These are phyloP conservation scores for Chrysosporium queenslandicum DNA, from an alignment of 2,329 filamentous ascomycete species.

Conservation along the genomic window DNA sequence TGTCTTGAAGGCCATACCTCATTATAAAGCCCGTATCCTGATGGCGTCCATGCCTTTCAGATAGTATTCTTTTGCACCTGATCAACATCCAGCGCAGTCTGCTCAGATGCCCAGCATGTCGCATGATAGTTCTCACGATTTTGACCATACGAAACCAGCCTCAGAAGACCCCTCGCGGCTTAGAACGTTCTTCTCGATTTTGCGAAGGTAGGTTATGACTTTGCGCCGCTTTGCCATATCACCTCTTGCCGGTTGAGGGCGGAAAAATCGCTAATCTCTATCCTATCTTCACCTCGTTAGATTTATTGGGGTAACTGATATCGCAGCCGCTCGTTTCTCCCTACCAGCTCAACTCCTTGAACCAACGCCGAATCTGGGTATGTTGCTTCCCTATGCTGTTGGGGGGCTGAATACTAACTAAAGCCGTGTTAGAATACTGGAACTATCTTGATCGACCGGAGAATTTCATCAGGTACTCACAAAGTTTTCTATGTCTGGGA, in stretches of 20 bases:
- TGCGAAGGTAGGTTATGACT: constrained; percentile 64
- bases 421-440: constrained; percentile 67
- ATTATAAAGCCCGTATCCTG: neutral
- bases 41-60: neutral
- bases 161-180: constrained; percentile 79
- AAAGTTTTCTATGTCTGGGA: neutral
- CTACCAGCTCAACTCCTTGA: constrained; percentile 91
- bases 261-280: constrained; percentile 8
- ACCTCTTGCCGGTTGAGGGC: neutral
- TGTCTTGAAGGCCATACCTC: neutral
- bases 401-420: neutral
- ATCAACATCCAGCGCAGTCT: constrained; percentile 2
- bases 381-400: constrained; percentile 16
- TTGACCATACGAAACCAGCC: constrained; percentile 42
- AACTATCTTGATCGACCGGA: constrained; percentile 94
- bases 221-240: neutral
- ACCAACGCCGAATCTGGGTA: constrained; percentile 81
- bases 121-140: constrained; percentile 8
- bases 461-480: constrained; percentile 59
- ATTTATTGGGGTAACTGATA: constrained; percentile 92
- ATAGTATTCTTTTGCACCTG: neutral
- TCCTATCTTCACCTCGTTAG: constrained; percentile 37
- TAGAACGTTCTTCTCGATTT: constrained; percentile 74
- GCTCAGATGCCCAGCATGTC: constrained; percentile 7
- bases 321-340: constrained; percentile 91